These are phyloP conservation scores for Chaetoscypha palmicola DNA, from an alignment of 2,329 filamentous ascomycete genomes.

Conservation along the genomic window DNA sequence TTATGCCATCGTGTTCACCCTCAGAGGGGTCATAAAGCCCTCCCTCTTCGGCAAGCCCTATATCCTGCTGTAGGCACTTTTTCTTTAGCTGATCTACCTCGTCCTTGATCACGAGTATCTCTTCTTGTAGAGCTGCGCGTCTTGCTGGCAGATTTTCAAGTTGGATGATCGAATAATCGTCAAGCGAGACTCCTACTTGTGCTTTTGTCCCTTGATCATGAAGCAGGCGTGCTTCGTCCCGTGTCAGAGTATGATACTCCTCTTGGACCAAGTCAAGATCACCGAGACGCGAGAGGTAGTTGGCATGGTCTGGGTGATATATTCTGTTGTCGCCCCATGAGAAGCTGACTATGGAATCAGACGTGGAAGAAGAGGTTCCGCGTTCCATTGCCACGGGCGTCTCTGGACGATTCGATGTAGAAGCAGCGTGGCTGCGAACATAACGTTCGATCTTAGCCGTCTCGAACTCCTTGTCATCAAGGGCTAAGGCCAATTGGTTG, in stretches of 20 bases:
- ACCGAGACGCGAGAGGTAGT: slow-evolving; percentile 13
- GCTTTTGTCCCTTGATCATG: slow-evolving; percentile 1
- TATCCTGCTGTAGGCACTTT: slow-evolving; percentile 12
- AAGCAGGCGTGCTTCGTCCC: slow-evolving; percentile 6
- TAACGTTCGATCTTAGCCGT: slow-evolving; percentile 10
- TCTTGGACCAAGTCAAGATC: slow-evolving; percentile 17
- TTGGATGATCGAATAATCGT: background rate
- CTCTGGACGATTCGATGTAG: background rate
- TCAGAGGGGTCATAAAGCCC: background rate
- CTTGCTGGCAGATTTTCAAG: slow-evolving; percentile 1
- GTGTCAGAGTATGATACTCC: slow-evolving; percentile 2
- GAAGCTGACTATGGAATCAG: background rate
- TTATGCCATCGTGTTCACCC: background rate
- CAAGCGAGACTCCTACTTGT: too few relatives aligned
- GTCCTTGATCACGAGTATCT: slow-evolving; percentile 7
- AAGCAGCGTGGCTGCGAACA: slow-evolving; percentile 3
- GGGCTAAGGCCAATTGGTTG: slow-evolving; percentile 8
- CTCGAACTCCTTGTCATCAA: slow-evolving; percentile 15
- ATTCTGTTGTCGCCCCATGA: slow-evolving; percentile 2
- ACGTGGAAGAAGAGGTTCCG: background rate
- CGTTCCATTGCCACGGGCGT: background rate
- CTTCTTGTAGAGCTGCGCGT: slow-evolving; percentile 2
- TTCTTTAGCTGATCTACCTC: slow-evolving; percentile 8
- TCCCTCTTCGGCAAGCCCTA: slow-evolving; percentile 6
- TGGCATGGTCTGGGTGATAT: slow-evolving; percentile 9